Percentiles rank a stretch among this genome's conserved stretches.
These are phyloP conservation scores for Metarhizium sp. DNA, from an alignment of 2,329 filamentous ascomycete genomes.

Conservation along the genomic window DNA sequence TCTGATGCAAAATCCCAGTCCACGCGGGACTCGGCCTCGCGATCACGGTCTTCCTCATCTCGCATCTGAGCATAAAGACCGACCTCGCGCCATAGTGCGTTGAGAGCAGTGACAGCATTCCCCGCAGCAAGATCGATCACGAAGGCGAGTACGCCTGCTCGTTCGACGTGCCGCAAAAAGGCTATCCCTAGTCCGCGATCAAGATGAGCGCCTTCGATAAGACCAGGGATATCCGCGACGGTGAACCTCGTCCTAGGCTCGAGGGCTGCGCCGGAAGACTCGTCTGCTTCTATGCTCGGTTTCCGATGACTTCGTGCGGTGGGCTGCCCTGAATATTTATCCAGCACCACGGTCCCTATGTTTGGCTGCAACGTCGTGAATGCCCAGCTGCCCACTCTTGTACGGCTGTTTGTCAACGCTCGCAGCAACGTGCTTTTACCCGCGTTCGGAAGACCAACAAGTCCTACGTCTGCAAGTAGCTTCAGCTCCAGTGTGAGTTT, in stretches of 20 bases:
- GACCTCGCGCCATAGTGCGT: conserved; percentile 84
- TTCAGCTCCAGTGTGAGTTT: conserved; percentile 85
- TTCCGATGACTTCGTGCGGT: conserved; percentile 26
- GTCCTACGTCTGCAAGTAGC: conserved; percentile 85
- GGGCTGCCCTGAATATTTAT: conserved; percentile 74
- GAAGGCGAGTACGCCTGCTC: conserved; percentile 86
- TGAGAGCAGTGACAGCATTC: conserved; percentile 68
- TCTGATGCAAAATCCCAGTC: conserved; percentile 50
- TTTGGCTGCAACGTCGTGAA: conserved; percentile 95
- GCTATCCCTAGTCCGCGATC: conserved; percentile 85
- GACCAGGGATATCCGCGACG: conserved; percentile 88
- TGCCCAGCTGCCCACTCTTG: conserved; percentile 87
- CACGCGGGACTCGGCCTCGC: conserved; percentile 47
- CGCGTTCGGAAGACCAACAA: conserved; percentile 91
- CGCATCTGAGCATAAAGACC: conserved; percentile 74
- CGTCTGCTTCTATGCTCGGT: background rate
- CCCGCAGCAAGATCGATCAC: conserved; percentile 78
- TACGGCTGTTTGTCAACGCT: conserved; percentile 77
- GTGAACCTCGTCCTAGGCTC: conserved; percentile 71
- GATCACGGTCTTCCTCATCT: conserved; percentile 60
- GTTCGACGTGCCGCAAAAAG: conserved; percentile 89
- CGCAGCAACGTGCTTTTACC: conserved; percentile 91
- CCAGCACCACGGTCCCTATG: conserved; percentile 89
- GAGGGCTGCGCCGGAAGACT: conserved; percentile 29
- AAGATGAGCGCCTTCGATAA: conserved; percentile 86